Evolutionary conservation across 495 filamentous ascomycete genomes (phyloP).

Genomic region (Neurospora sublineolata): DNA sequence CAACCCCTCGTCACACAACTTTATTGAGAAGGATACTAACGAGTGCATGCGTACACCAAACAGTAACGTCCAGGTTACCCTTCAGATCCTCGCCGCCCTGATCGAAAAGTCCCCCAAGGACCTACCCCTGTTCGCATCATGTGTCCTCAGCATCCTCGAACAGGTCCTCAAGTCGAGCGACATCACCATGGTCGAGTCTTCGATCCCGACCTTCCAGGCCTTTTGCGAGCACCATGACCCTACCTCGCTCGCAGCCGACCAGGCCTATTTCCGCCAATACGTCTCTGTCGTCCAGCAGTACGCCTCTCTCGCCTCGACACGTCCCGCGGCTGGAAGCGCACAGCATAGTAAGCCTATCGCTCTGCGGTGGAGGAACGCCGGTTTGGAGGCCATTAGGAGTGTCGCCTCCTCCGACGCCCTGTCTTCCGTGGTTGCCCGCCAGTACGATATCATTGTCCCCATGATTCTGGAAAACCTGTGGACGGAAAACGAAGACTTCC

Average conservation of each 20-base stretch:
- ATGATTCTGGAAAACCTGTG: constrained; percentile 77
- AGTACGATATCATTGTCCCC: constrained; percentile 64
- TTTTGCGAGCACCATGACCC: constrained; percentile 76
- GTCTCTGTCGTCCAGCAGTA: constrained; percentile 66
- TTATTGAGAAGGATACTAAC: neutral
- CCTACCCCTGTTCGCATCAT: constrained; percentile 72
- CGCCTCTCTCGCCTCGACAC: constrained; percentile 61
- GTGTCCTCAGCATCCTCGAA: constrained; percentile 66
- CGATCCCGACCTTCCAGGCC: constrained; percentile 66
- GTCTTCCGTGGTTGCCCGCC: constrained; percentile 58
- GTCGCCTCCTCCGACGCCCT: constrained; percentile 69
- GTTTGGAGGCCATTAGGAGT: constrained; percentile 66
- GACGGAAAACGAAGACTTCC: constrained; percentile 57
- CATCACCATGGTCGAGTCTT: constrained; percentile 81
- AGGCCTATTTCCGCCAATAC: constrained; percentile 72
- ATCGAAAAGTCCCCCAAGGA: constrained; percentile 88
- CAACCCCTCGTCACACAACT: neutral
- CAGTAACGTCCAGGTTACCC: constrained; percentile 86
- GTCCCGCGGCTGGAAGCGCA: constrained; percentile 33
- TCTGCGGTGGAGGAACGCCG: constrained; percentile 74
- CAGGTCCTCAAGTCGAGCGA: constrained; percentile 68
- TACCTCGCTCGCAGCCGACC: constrained; percentile 64
- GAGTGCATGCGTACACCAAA: neutral
- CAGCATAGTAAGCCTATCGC: constrained; percentile 56
- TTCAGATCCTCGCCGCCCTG: constrained; percentile 75